Evolutionary conservation across 176 grass and related monocot species (phyloP), one percentile per base, ranked within the genome.

Genomic region (Chrysopogon serrulatus): DNA sequence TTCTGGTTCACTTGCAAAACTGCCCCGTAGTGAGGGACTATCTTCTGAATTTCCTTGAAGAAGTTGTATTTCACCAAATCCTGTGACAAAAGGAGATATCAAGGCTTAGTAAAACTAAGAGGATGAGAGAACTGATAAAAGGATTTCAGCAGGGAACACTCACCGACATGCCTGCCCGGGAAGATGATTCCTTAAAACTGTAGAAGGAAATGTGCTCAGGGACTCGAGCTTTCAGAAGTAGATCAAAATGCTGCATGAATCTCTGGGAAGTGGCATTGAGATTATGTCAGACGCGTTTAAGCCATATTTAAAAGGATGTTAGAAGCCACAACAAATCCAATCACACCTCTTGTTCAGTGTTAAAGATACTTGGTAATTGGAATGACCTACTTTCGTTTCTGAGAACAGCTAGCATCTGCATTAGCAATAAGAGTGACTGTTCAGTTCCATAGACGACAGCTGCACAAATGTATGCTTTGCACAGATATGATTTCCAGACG

Each of bases 181-280:
- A 79, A 43, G 86, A 89, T 28, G 96, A 90, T 90, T 98, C 91
- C 68, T 85, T 84, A 69, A 94, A 98, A 90, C 84, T 90, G 67
- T 86, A 92, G 87, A 92, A 98, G 4, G 91, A 88, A 82, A 94
- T 84, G 78, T 93, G 81, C 59, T 98, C 89, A 23, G 93, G 93
- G 33, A 98, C 69, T 73, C 76, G 93, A 48, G 93, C 89, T 90
- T 93, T 98, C 79, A 85, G 89, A 79, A 98, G 93, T 28, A 94
- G 91, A 75, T 98, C 96, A 67, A 98, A 98, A 86, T 98, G 93
- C 89, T 98, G 96, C 61, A 89, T 71, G 89, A 98, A 98, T 82
- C 93, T 95, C 96, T 98, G 91, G 47, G 73, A 78, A 86, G 61
- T 85, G 47, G 57, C 26, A 63, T 60, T 62, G 30, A 84, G 21